A percentile compares a stretch with the other conserved stretches of the same genome.
phyloP scores from a whole-genome alignment of 2,329 filamentous ascomycete genomes.

The Ceratocystiopsis sp. region DNA sequence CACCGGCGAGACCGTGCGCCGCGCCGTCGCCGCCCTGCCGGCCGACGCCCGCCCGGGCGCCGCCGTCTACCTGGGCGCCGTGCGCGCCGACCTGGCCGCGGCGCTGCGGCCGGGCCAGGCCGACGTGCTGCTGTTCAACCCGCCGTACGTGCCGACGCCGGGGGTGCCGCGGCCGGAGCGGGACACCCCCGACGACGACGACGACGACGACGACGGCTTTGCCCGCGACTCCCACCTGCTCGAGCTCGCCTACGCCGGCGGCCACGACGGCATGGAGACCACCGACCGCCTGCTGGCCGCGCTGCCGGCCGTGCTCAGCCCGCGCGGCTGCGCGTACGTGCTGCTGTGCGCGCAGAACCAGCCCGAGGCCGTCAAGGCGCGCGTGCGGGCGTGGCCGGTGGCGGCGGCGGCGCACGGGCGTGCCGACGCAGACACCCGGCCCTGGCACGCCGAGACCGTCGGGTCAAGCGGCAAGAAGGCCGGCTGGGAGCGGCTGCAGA shows the following conservation, averaged over 20 bases:
- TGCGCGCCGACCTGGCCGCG: constrained; percentile 52
- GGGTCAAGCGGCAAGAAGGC: constrained; percentile 71
- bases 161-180: constrained; percentile 40
- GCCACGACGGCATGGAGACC: constrained; percentile 81
- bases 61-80: constrained; percentile 44
- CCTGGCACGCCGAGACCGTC: constrained; percentile 66
- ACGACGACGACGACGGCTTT: constrained; percentile 25
- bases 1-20: constrained; percentile 50
- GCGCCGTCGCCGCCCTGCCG: constrained; percentile 16
- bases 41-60: constrained; percentile 16
- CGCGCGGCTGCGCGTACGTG: constrained; percentile 69
- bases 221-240: constrained; percentile 73
- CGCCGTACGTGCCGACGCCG: constrained; percentile 84
- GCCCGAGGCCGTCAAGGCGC: constrained; percentile 33
- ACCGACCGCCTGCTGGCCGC: constrained; percentile 61
- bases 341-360: constrained; percentile 82
- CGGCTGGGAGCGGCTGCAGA: constrained; percentile 87
- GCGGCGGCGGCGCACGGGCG: constrained; percentile 9
- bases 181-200: background rate
- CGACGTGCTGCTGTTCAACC: constrained; percentile 89
- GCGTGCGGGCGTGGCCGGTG: constrained; percentile 11
- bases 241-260: constrained; percentile 76
- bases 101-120: constrained; percentile 41
- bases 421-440: background rate
- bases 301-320: constrained; percentile 46